A percentile compares a stretch with the other conserved stretches of the same genome.
These are phyloP conservation scores for Rhodotorula sp. DNA, from an alignment of 1,284 basidiomycete species.

Conservation along the genomic window DNA sequence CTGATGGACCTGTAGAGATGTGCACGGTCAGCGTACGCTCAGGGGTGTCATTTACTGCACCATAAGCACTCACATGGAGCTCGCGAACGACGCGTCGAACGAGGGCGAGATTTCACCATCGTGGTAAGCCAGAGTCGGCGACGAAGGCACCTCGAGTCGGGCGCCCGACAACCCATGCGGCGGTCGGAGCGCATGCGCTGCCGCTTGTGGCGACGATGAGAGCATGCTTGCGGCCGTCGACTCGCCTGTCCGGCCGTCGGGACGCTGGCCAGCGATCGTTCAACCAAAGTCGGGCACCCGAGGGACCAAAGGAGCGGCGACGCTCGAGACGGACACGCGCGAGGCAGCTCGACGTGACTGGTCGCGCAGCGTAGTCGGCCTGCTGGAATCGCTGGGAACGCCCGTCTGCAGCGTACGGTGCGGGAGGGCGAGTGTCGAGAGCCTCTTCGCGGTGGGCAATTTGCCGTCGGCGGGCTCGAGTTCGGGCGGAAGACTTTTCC, in stretches of 20 bases:
- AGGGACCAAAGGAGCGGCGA: no score
- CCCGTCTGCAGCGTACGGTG: not conserved
- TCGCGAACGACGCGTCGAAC: slow-evolving; percentile 41
- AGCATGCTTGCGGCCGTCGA: slow-evolving; percentile 7
- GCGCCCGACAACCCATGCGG: not conserved
- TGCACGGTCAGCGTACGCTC: no score
- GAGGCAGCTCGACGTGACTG: not conserved
- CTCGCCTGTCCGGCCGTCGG: not conserved
- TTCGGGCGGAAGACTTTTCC: not conserved
- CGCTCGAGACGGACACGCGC: not conserved
- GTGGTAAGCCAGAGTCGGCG: slow-evolving; percentile 28
- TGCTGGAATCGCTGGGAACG: not conserved
- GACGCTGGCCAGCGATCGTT: slow-evolving; percentile 2
- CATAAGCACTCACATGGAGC: slow-evolving; percentile 33
- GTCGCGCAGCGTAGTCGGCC: not conserved
- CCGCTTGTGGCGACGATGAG: slow-evolving; percentile 15
- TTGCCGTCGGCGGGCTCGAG: not conserved
- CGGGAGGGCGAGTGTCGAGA: not conserved
- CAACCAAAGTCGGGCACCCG: not conserved
- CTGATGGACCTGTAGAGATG: slow-evolving; percentile 32
- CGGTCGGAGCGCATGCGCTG: not conserved
- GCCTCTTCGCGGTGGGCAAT: no score
- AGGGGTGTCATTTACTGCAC: no score
- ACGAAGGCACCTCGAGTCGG: slow-evolving; percentile 26
- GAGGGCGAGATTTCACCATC: slow-evolving; percentile 38